Base-by-base conservation (phyloP, 2,329 filamentous ascomycete genomes). In the Thermoascus crustaceus region DNA sequence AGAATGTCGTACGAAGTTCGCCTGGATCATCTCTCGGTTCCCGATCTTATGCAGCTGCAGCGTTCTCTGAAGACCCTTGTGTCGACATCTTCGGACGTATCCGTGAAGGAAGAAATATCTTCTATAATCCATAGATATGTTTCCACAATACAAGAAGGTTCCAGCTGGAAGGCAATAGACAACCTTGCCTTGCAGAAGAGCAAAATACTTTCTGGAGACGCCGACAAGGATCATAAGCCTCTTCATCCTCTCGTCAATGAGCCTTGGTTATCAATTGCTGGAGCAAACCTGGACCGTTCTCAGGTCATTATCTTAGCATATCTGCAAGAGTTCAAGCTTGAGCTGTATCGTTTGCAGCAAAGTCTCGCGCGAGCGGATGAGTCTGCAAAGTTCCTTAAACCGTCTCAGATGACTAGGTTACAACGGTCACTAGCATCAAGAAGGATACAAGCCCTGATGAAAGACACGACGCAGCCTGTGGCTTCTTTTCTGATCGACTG, bases 191-290 rank as follows among this genome's bases (percentile, higher is more conserved):
- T 17, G 4, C 18, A 16, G 8, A 17, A 29, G 3, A 17, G 14
- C 26, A 13, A 29, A 13, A 1, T 17, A 16, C 7, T 17, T 7
- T 17, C 13, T 18, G 26, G 7, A 29, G 26, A 29, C 3, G n/a
- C 7, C 14, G 11, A 29, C 16, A 29, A 17, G 26, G n/a, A 18
- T 7, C 26, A 13, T 17, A 13, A 29, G 26, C 58, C 61, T 24
- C 40, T 64, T 21, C 59, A 66, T 40, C 59, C 57, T 24, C 51
- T 66, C 9, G 50, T 58, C 13, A 63, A 66, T 38, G 61, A 66
- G 38, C 58, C 61, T 5, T 36, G 59, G 13, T 39, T 56, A 11
- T 52, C 53, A 2, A 46, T 57, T n/a, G 42, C 48, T 35, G 40
- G 44, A 26, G 39, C 39, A 5, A 41, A 44, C 27, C 40, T 52